A percentile compares a stretch with the other conserved stretches of the same genome.
phyloP scores from a whole-genome alignment of 352 stramenopile genomes.

The Phytopythium vexans region DNA sequence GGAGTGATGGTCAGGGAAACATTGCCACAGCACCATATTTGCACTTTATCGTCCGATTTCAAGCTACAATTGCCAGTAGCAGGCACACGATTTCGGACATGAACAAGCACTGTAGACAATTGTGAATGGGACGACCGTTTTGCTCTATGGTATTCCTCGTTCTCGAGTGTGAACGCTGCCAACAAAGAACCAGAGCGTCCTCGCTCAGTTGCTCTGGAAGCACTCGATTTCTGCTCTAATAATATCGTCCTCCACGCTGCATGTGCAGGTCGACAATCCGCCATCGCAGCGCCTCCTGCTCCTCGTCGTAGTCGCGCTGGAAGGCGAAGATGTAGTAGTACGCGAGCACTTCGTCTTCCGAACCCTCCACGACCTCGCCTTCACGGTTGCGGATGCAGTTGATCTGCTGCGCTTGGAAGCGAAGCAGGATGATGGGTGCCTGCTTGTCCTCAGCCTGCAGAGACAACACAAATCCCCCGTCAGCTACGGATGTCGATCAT shows the following conservation, averaged over 20 bases:
- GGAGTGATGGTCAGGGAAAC: constrained; percentile 33
- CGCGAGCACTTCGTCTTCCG: constrained; percentile 95
- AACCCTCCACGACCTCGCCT: constrained; percentile 95
- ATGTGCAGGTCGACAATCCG: constrained; percentile 87
- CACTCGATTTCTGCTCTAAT: constrained; percentile 31
- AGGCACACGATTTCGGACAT: too few relatives aligned
- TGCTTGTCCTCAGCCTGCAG: constrained; percentile 83
- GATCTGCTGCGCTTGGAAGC: constrained; percentile 99
- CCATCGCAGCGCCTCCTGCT: constrained; percentile 82
- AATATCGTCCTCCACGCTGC: constrained; percentile 75
- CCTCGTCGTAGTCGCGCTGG: constrained; percentile 96
- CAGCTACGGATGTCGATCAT: constrained; percentile 5
- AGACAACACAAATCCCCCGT: constrained; percentile 5
- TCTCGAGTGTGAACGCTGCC: background rate
- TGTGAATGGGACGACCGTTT: too few relatives aligned
- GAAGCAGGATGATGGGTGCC: constrained; percentile 94
- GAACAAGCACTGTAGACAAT: too few relatives aligned
- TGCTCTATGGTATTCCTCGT: constrained; percentile 6
- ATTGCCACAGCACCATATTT: background rate
- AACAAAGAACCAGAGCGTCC: background rate
- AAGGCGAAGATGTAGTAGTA: constrained; percentile 99
- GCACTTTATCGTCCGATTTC: too few relatives aligned
- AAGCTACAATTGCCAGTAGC: too few relatives aligned
- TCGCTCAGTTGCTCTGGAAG: background rate
- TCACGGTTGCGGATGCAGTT: constrained; percentile 98